phyloP scores from a whole-genome alignment of 805 yeast genomes.

The Suhomyces faveliae region DNA sequence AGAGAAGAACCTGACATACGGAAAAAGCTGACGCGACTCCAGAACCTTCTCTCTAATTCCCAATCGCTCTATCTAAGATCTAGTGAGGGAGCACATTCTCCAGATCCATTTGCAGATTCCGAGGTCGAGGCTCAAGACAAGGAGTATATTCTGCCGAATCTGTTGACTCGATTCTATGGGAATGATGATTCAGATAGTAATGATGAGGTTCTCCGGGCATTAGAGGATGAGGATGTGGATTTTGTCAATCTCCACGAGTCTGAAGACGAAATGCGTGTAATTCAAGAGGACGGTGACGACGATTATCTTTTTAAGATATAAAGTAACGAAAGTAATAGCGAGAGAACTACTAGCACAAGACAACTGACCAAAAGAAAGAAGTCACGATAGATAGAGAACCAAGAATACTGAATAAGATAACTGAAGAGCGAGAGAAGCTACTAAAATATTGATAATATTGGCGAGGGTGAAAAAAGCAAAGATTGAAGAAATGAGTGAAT shows the following conservation, averaged over 20 bases:
- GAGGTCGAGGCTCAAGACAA: slow-evolving; percentile 26
- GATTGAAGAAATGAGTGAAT: too few species aligned
- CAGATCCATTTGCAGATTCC: slow-evolving; percentile 9
- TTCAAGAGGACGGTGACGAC: slow-evolving; percentile 16
- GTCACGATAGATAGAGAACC: too few species aligned
- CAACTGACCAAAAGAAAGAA: too few species aligned
- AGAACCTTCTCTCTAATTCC: slow-evolving; percentile 35
- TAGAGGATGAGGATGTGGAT: slow-evolving; percentile 28
- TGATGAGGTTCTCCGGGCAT: slow-evolving; percentile 19
- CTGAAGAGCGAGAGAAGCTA: too few species aligned
- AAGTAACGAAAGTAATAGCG: too few species aligned
- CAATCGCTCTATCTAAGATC: slow-evolving; percentile 33
- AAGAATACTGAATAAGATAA: too few species aligned
- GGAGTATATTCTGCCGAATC: slow-evolving; percentile 43
- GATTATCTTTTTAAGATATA: slow-evolving; percentile 32
- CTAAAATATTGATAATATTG: too few species aligned
- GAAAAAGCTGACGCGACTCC: slow-evolving; percentile 19
- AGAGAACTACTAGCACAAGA: too few species aligned
- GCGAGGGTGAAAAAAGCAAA: too few species aligned
- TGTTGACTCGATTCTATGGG: slow-evolving; percentile 31
- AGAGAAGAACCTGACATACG: neutral
- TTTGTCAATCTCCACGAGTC: slow-evolving; percentile 26
- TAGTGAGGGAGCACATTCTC: slow-evolving; percentile 5
- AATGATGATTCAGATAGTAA: slow-evolving; percentile 20
- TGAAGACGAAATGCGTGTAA: slow-evolving; percentile 13